These are phyloP conservation scores for Fusarium setosum DNA, from an alignment of 2,329 filamentous ascomycete species.

Conservation along the genomic window DNA sequence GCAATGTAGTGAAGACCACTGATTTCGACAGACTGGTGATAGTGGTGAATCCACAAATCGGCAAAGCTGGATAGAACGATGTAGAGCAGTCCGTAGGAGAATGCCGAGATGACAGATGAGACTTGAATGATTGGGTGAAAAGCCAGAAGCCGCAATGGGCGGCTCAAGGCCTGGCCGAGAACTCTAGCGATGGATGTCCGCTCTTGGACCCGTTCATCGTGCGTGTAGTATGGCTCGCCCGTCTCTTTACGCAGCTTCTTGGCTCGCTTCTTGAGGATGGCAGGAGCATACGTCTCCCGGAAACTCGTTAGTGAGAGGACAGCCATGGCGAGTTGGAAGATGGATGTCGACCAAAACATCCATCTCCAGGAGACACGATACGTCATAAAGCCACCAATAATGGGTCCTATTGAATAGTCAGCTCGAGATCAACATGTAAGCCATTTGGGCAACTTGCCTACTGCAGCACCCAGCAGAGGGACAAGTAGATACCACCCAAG, in stretches of 20 bases:
- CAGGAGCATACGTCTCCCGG: constrained; percentile 52
- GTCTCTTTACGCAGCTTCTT: constrained; percentile 47
- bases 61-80: constrained; percentile 73
- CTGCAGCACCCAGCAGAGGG: constrained; percentile 52
- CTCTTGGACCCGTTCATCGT: constrained; percentile 51
- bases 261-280: constrained; percentile 50
- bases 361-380: constrained; percentile 54
- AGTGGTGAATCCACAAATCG: constrained; percentile 64
- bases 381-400: constrained; percentile 54
- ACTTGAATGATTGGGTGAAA: constrained; percentile 72
- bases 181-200: constrained; percentile 40
- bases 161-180: constrained; percentile 54
- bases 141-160: constrained; percentile 66
- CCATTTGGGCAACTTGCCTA: constrained; percentile 40
- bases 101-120: constrained; percentile 65
- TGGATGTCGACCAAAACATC: constrained; percentile 58
- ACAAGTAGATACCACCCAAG: constrained; percentile 52
- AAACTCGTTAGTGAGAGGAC: constrained; percentile 47
- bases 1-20: constrained; percentile 75
- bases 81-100: constrained; percentile 72
- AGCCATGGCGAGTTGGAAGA: constrained; percentile 53
- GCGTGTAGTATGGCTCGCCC: constrained; percentile 46
- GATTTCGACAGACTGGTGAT: constrained; percentile 66
- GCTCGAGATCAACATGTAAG: fast-evolving
- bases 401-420: constrained; percentile 40